Evolutionary conservation across 805 yeast genomes (phyloP).

Genomic region (Candida lessepsii): DNA sequence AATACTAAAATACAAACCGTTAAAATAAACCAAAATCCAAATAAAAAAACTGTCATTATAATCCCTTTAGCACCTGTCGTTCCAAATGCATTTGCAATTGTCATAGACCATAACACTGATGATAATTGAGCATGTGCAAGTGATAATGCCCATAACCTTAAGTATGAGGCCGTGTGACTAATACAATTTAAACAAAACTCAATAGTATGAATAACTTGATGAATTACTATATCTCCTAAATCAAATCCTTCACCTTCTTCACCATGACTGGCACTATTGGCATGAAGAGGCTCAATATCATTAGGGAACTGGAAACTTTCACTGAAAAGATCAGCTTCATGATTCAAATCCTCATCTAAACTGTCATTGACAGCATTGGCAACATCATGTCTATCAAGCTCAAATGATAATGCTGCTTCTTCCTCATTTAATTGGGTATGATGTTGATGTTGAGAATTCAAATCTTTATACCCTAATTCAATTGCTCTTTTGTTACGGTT

Average conservation of each 20-base stretch:
- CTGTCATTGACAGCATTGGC: conserved; percentile 10
- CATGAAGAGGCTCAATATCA: conserved; percentile 37
- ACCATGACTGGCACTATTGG: conserved; percentile 38
- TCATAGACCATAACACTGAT: conserved; percentile 74
- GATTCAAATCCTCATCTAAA: conserved; percentile 7
- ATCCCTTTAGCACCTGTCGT: conserved; percentile 54
- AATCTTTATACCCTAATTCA: conserved; percentile 37
- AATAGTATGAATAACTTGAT: conserved; percentile 78
- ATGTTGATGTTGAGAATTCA: conserved; percentile 31
- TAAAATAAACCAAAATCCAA: conserved; percentile 73
- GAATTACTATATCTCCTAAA: conserved; percentile 70
- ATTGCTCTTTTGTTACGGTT: conserved; percentile 35
- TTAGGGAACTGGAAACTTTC: conserved; percentile 39
- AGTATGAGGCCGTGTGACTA: conserved; percentile 75
- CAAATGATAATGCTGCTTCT: conserved; percentile 28
- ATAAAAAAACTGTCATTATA: conserved; percentile 55
- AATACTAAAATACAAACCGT: conserved; percentile 68
- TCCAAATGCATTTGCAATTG: conserved; percentile 62
- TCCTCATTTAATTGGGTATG: conserved; percentile 40
- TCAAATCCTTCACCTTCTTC: conserved; percentile 35
- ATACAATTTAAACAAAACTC: conserved; percentile 80
- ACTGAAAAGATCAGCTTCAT: conserved; percentile 12
- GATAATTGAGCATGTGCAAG: conserved; percentile 80
- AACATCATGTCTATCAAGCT: conserved; percentile 10
- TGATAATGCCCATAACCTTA: conserved; percentile 77